A percentile compares a stretch with the other conserved stretches of the same genome.
These are phyloP conservation scores for Eucalyptus marginata DNA, from an alignment of 345 rosid species.

Conservation along the genomic window DNA sequence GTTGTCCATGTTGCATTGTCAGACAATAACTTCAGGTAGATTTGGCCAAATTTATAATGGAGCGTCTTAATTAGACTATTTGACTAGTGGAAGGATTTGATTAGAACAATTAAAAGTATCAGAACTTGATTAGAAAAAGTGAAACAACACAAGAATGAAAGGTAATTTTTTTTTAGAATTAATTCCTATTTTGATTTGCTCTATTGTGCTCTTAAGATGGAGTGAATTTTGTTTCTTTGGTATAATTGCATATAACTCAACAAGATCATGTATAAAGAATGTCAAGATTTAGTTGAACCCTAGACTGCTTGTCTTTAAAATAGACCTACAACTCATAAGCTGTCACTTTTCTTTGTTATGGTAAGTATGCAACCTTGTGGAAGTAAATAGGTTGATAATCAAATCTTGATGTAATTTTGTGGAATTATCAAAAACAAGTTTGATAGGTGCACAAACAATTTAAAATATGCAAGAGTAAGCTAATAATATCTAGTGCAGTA, in stretches of 20 bases:
- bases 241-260: not conserved
- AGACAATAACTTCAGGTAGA: rapidly evolving
- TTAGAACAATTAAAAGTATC: not conserved
- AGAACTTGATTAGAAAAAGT: not conserved
- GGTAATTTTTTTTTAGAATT: not conserved
- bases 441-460: not conserved
- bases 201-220: not conserved
- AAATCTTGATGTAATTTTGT: not conserved
- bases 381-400: not conserved
- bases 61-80: not conserved
- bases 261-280: not conserved
- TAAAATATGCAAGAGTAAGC: not conserved
- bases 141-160: not conserved
- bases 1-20: not conserved
- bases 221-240: not conserved
- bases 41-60: not conserved
- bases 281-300: not conserved
- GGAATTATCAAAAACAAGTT: not conserved
- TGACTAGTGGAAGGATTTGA: not conserved
- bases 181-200: not conserved
- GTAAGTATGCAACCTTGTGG: not conserved
- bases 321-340: not conserved
- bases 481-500: not conserved
- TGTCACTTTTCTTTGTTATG: not conserved
- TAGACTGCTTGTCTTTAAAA: not conserved